Evolutionary conservation across 2,329 filamentous ascomycete species (phyloP), one percentile per base, ranked within the genome.

Genomic region (Fusarium pseudoanthophilum): DNA sequence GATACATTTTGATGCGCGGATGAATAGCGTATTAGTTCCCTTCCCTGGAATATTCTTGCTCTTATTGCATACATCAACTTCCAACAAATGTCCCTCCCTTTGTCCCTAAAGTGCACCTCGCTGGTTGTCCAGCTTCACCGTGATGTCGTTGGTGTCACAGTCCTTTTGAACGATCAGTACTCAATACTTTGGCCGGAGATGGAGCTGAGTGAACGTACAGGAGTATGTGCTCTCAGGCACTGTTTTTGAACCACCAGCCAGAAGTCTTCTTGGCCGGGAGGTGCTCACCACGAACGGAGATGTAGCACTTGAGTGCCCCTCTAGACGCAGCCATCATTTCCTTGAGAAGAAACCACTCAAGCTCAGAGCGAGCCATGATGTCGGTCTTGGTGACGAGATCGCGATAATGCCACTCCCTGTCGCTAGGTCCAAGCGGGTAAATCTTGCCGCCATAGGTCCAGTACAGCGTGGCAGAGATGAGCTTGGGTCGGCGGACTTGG

Each of bases 311-410:
- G 62, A 78, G 66, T 2, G 74, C 69, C 6, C 76, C 77, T 34
- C 59, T 59, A 11, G 75, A 77, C 1, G 75, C 62, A 34, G 69
- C 59, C 72, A 79, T 77, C 70, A 79, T 78, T 67, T 79, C 77
- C 63, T 77, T 78, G 52, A 79, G 69, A 16, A 79, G 60, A 36
- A 72, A 72, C 77, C 77, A 79, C 53, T 79, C 77, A 16, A 71
- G 45, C 62, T 79, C 77, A 39, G 75, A 70, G n/a, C 72, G 75
- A 30, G 40, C 40, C 32, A 79, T 58, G 18, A 79, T 61, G 28
- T 79, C 77, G 5, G 75, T 76, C 63, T 77, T 77, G 43, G 73
- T 79, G 49, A 78, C 72, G 42, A 74, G 67, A 52, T 77, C 72
- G 30, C 66, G 69, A 58, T 76, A 79, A 58, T 79, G 73, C 77